Percentiles rank a stretch among this genome's conserved stretches.
Evolutionary conservation across 2,329 filamentous ascomycete species (phyloP).

Genomic region (Botryotinia globosa): DNA sequence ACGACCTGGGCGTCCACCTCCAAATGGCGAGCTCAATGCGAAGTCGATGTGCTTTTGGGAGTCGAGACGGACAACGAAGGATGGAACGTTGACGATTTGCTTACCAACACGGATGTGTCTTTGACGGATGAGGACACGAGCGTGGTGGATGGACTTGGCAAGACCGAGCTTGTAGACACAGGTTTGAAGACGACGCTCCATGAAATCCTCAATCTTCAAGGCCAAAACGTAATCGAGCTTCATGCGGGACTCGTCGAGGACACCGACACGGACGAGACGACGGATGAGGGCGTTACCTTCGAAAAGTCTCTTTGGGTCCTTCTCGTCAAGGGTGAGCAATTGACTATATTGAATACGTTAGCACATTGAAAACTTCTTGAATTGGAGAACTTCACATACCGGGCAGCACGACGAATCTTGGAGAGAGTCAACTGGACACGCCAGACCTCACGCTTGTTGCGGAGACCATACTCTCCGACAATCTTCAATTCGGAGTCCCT

Average conservation of each 20-base stretch:
- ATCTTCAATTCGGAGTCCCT: conserved; percentile 99
- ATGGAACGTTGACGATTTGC: conserved; percentile 99
- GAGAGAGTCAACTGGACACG: conserved; percentile 98
- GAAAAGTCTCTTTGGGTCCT: conserved; percentile 99
- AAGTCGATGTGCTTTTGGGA: conserved; percentile 99
- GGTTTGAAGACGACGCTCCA: conserved; percentile 99
- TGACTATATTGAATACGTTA: conserved; percentile 65
- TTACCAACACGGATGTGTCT: conserved; percentile 99
- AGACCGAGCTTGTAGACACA: conserved; percentile 99
- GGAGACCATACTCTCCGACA: conserved; percentile 99
- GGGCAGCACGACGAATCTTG: conserved; percentile 99
- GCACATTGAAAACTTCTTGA: background rate
- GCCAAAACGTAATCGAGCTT: conserved; percentile 99
- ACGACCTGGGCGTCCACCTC: conserved; percentile 94
- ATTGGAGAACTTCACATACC: conserved; percentile 54
- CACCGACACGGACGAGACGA: conserved; percentile 98
- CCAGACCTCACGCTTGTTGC: conserved; percentile 99
- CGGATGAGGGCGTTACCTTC: conserved; percentile 99
- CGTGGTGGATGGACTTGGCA: conserved; percentile 99
- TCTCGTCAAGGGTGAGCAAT: conserved; percentile 99
- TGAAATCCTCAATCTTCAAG: conserved; percentile 99
- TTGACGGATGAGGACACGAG: conserved; percentile 99
- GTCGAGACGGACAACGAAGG: conserved; percentile 99
- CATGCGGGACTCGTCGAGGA: conserved; percentile 99
- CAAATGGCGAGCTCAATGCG: conserved; percentile 93